phyloP scores from a whole-genome alignment of 2,329 filamentous ascomycete species.

The Apiospora kogelbergensis region DNA sequence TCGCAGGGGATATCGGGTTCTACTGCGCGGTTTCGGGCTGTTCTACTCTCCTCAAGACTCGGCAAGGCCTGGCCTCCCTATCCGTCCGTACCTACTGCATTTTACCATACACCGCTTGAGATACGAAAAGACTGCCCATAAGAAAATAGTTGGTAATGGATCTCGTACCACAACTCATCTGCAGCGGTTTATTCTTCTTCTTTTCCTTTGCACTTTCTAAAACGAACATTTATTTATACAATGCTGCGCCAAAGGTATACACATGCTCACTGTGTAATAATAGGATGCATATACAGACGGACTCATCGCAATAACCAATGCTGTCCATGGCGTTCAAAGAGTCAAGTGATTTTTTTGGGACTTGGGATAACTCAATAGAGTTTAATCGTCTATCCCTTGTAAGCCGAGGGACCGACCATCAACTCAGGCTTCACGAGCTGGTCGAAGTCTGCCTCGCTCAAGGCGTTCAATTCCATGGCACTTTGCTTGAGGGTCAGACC shows the following conservation, averaged over 20 bases:
- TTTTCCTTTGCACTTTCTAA: neutral
- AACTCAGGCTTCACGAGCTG: slow-evolving; percentile 86
- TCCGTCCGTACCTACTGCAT: too few species aligned
- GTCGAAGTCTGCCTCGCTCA: slow-evolving; percentile 89
- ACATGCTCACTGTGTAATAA: neutral
- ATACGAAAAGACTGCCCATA: neutral
- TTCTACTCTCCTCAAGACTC: neutral
- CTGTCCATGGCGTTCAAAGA: neutral
- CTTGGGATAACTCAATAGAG: neutral
- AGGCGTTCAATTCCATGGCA: slow-evolving; percentile 87
- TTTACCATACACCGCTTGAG: too few species aligned
- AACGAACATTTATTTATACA: neutral
- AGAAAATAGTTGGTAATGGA: neutral
- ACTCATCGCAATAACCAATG: neutral
- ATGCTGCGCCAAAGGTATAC: neutral
- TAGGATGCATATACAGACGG: neutral
- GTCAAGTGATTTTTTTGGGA: neutral
- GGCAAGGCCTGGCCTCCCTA: neutral
- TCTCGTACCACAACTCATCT: neutral
- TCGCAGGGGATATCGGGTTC: neutral
- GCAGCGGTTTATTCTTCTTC: neutral
- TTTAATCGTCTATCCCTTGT: slow-evolving; percentile 44
- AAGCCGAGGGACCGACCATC: slow-evolving; percentile 81
- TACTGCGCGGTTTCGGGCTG: neutral
- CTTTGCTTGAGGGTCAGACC: slow-evolving; percentile 89